Evolutionary conservation across 2,329 filamentous ascomycete species (phyloP), one percentile per base, ranked within the genome.

Genomic region (Xenosphaeropsis pyriputrescens): DNA sequence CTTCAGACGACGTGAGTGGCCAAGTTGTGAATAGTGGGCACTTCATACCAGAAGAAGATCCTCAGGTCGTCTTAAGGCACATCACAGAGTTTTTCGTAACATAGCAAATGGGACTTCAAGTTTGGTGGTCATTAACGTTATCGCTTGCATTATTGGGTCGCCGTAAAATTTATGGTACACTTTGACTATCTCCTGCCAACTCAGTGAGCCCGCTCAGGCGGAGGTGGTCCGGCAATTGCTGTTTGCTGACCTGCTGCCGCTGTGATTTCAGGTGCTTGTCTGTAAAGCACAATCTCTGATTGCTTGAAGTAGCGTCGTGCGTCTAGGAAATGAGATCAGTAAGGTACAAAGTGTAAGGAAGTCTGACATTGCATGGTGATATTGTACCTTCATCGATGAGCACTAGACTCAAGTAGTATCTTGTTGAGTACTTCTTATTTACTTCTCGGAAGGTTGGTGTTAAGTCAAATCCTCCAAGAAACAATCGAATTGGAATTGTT

Each of bases 361-460:
- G 12, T 26, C 5, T 5, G 5, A 9, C 22, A 26, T 26, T 26
- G 16, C 18, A 8, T 34, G 31, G 18, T 30, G 34, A 26, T 13
- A 18, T 36, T 42, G 42, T 62, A 83, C 85, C 85, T 74, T 95
- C 88, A 54, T 95, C 88, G 49, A 95, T 95, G 48, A 95, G 70
- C 16, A 98, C 91, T 44, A 98, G 65, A 57, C 88, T 95, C 45
- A 98, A 73, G 63, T 98, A 98, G 64, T 98, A 98, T 53, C 91
- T 73, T 29, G 89, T 96, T 18, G 89, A 96, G 61, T 94, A 98
- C 64, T 98, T 98, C 71, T 98, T 98, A 73, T 98, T 98, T 49
- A 98, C 93, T 58, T 98, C 91, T 44, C 91, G 83, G 73, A 98
- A 98, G 11, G 91, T 98, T 13, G 91, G 91, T 4, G 91, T 98